Conservation (phyloP, 1,139 yeast species). For the Sugiyamaella castrensis region DNA sequence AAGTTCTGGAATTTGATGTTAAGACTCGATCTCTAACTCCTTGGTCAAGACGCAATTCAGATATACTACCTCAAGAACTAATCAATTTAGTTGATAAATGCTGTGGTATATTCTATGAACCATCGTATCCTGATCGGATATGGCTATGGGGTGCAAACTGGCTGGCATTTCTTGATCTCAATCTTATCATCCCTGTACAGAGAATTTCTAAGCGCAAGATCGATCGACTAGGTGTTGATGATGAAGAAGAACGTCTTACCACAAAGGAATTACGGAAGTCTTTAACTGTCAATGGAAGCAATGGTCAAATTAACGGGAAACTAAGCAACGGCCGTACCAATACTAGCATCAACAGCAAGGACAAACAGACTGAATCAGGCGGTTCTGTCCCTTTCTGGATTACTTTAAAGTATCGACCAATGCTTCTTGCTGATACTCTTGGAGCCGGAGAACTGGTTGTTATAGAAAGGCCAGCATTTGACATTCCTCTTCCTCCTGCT, state of each 20-base stretch:
- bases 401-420: conserved; percentile 72
- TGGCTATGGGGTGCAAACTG: conserved; percentile 93
- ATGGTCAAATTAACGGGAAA: conserved; percentile 16
- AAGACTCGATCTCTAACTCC: conserved; percentile 46
- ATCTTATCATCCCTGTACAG: conserved; percentile 53
- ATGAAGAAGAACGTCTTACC: conserved; percentile 33
- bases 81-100: conserved; percentile 63
- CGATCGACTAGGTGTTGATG: conserved; percentile 57
- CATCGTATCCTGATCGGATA: conserved; percentile 43
- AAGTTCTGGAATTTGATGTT: conserved; percentile 64
- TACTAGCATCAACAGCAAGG: neutral
- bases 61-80: conserved; percentile 67
- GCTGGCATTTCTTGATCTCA: conserved; percentile 70
- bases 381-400: conserved; percentile 59
- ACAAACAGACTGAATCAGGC: conserved; percentile 2
- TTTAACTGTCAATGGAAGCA: conserved; percentile 22
- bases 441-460: conserved; percentile 61
- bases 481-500: conserved; percentile 66
- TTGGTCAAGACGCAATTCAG: conserved; percentile 82
- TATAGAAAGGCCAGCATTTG: conserved; percentile 71
- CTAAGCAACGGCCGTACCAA: neutral
- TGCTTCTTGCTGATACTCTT: conserved; percentile 60
- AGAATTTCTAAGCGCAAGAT: conserved; percentile 45
- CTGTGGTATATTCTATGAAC: conserved; percentile 59
- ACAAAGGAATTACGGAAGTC: conserved; percentile 17